Evolutionary conservation across 1,284 basidiomycete species (phyloP).

Genomic region (Austropuccinia psidii): DNA sequence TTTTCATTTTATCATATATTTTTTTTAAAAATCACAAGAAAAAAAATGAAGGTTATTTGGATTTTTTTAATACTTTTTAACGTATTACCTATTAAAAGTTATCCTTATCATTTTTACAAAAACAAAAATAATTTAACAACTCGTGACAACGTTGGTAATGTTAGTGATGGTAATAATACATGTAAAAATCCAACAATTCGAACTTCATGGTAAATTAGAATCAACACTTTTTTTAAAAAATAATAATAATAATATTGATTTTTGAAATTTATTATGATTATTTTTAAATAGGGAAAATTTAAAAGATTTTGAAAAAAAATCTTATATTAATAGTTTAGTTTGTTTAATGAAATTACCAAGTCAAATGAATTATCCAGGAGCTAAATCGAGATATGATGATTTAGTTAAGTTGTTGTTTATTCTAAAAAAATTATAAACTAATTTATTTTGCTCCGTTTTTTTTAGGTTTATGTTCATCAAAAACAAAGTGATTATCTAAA

Average conservation of each 20-base stretch:
- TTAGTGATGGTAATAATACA: not conserved
- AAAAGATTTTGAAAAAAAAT: conserved; percentile 4
- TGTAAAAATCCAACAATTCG: conserved; percentile 27
- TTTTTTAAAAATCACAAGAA: no score
- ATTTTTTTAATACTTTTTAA: no score
- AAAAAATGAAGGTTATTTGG: no score
- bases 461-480: conserved; percentile 34
- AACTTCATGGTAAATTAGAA: conserved; percentile 19
- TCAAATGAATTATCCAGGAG: conserved; percentile 32
- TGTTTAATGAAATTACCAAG: conserved; percentile 22
- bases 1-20: no score
- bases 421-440: not conserved
- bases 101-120: no score
- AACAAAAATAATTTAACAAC: no score
- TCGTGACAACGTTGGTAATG: no score
- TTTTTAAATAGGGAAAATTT: conserved; percentile 13
- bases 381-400: conserved; percentile 29
- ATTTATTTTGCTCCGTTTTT: not conserved
- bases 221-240: not conserved
- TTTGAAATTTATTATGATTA: not conserved
- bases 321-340: not conserved
- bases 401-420: conserved; percentile 6
- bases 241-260: not conserved
- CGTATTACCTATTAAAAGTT: no score
- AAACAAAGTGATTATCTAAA: conserved; percentile 29